Percentiles rank a stretch among this genome's conserved stretches.
Conservation (phyloP, 352 stramenopile species). For the Globisporangium nodosum region DNA sequence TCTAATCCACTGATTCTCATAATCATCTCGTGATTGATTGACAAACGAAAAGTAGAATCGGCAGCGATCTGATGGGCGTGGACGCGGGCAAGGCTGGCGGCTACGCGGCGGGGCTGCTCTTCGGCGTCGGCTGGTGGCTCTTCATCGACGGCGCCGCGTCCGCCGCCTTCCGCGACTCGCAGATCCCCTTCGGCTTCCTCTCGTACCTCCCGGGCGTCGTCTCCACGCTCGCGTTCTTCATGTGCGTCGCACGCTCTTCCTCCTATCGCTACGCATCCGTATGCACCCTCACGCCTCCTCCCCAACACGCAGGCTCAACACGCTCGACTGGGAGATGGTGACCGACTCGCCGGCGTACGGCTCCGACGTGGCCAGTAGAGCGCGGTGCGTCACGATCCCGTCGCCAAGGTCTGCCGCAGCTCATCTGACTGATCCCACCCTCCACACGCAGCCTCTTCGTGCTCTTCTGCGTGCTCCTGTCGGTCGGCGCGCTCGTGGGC, state of each 20-base stretch:
- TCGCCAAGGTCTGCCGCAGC: neutral
- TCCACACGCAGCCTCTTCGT: slow-evolving; percentile 23
- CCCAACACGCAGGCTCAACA: slow-evolving; percentile 33
- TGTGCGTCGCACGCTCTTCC: slow-evolving; percentile 20
- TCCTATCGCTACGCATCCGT: neutral
- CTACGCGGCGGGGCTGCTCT: slow-evolving; percentile 42
- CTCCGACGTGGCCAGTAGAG: slow-evolving; percentile 34
- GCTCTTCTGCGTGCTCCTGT: slow-evolving; percentile 43
- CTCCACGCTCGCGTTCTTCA: slow-evolving; percentile 52
- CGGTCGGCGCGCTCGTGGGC: slow-evolving; percentile 28
- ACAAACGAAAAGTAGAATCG: neutral
- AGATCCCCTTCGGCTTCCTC: slow-evolving; percentile 56
- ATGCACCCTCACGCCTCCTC: no score
- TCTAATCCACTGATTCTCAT: neutral
- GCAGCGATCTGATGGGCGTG: slow-evolving; percentile 13
- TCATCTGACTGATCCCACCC: neutral
- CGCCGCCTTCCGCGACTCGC: slow-evolving; percentile 32
- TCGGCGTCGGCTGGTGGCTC: slow-evolving; percentile 56
- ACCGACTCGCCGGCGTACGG: slow-evolving; percentile 43
- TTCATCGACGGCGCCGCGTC: slow-evolving; percentile 46
- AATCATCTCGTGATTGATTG: neutral
- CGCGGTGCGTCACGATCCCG: slow-evolving; percentile 18
- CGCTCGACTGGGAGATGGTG: slow-evolving; percentile 62
- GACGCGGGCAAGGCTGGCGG: slow-evolving; percentile 34
- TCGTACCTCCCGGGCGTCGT: slow-evolving; percentile 52